These are phyloP conservation scores for Beta lomatogona DNA, from an alignment of 179 eudicot genomes.

Conservation along the genomic window DNA sequence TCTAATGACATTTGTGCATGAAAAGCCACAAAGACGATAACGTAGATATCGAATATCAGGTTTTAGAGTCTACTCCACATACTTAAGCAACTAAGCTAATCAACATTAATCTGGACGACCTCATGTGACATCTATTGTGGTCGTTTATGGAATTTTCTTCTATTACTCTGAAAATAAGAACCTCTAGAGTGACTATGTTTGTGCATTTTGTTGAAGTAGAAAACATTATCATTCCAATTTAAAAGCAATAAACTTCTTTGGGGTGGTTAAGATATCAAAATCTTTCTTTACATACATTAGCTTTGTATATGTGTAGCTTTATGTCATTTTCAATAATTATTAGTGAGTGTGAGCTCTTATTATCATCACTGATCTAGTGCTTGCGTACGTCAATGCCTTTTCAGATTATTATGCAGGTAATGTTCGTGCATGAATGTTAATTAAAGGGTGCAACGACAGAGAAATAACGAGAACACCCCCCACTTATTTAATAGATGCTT, in stretches of 20 bases:
- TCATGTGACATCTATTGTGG: too few species aligned
- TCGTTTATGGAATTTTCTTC: too few species aligned
- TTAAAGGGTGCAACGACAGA: neutral
- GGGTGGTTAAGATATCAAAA: slow-evolving; percentile 21
- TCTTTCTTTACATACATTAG: neutral
- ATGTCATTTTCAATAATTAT: slow-evolving; percentile 14
- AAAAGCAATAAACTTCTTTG: neutral
- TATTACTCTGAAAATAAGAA: too few species aligned
- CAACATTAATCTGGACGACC: too few species aligned
- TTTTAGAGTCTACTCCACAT: too few species aligned
- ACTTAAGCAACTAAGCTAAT: too few species aligned
- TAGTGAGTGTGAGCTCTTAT: slow-evolving; percentile 16
- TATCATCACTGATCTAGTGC: slow-evolving; percentile 16
- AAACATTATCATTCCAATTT: neutral
- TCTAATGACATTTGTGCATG: too few species aligned
- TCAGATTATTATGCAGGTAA: slow-evolving; percentile 6
- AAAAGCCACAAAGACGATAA: too few species aligned
- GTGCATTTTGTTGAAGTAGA: neutral
- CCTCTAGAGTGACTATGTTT: neutral
- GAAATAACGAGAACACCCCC: neutral
- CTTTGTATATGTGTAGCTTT: neutral
- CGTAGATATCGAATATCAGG: too few species aligned
- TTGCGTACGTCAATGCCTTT: slow-evolving; percentile 8
- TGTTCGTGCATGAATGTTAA: slow-evolving; percentile 11
- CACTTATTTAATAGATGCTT: slow-evolving; percentile 6